Percentiles rank a stretch among this genome's conserved stretches.
phyloP scores from a whole-genome alignment of 2,329 filamentous ascomycete species.

The Claviceps humidiphila region DNA sequence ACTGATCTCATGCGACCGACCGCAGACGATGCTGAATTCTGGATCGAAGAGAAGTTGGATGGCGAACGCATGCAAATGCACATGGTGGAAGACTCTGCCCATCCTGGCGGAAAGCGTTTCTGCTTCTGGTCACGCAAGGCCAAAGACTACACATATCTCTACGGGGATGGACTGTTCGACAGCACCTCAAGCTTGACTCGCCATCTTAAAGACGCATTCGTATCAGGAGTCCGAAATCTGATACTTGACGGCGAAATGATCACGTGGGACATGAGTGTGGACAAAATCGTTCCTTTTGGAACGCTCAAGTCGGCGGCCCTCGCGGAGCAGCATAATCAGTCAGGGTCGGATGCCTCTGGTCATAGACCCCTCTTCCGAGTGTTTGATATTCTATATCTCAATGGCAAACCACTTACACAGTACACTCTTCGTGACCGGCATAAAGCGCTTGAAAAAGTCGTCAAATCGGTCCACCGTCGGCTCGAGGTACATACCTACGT shows the following conservation, averaged over 20 bases:
- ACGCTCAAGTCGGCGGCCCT: slow-evolving; percentile 86
- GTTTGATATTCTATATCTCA: slow-evolving; percentile 86
- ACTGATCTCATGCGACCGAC: slow-evolving; percentile 52
- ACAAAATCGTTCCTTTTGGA: slow-evolving; percentile 80
- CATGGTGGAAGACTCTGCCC: slow-evolving; percentile 57
- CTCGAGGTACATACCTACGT: slow-evolving; percentile 71
- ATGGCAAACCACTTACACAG: slow-evolving; percentile 63
- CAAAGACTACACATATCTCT: slow-evolving; percentile 92
- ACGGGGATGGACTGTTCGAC: slow-evolving; percentile 65
- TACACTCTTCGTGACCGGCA: slow-evolving; percentile 76
- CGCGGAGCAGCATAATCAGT: slow-evolving; percentile 52
- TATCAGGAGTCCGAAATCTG: slow-evolving; percentile 63
- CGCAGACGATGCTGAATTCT: slow-evolving; percentile 65
- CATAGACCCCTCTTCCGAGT: slow-evolving; percentile 65
- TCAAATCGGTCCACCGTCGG: slow-evolving; percentile 58
- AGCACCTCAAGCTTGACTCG: slow-evolving; percentile 66
- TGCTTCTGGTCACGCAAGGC: slow-evolving; percentile 91
- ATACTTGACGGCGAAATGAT: slow-evolving; percentile 98
- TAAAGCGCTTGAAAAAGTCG: slow-evolving; percentile 56
- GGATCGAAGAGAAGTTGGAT: slow-evolving; percentile 97
- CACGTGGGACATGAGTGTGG: slow-evolving; percentile 80
- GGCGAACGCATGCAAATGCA: slow-evolving; percentile 96
- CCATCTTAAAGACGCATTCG: slow-evolving; percentile 66
- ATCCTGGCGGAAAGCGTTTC: slow-evolving; percentile 61
- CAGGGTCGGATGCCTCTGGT: slow-evolving; percentile 35